These are phyloP conservation scores for Monosporozyma yasuniensis DNA, from an alignment of 805 yeast species.

Conservation along the genomic window DNA sequence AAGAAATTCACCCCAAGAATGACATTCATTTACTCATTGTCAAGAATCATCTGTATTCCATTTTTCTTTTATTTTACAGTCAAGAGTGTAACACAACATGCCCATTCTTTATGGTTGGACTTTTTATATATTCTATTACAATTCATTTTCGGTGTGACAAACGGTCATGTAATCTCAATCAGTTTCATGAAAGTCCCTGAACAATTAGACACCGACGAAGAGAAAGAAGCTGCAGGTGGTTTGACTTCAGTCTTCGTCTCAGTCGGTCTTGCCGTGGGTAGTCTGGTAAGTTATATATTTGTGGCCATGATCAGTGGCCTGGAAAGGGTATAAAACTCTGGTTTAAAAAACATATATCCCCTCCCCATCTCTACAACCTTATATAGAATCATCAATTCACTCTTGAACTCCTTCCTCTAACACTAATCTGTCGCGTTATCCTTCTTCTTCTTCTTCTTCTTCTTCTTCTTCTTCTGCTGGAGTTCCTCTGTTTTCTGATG, in stretches of 20 bases:
- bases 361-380: too few species aligned
- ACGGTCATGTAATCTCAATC: conserved; percentile 77
- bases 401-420: too few species aligned
- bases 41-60: conserved; percentile 57
- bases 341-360: too few species aligned
- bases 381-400: too few species aligned
- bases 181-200: conserved; percentile 69
- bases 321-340: background rate
- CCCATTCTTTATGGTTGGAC: conserved; percentile 41
- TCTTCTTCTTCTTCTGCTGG: too few species aligned
- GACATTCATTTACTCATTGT: conserved; percentile 46
- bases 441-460: too few species aligned
- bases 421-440: too few species aligned
- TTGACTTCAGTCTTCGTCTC: conserved; percentile 75
- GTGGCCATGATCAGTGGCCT: conserved; percentile 27
- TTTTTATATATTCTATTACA: conserved; percentile 59
- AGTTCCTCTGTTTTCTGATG: background rate
- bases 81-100: conserved; percentile 5
- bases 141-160: conserved; percentile 73
- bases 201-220: conserved; percentile 50
- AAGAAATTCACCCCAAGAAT: conserved; percentile 18
- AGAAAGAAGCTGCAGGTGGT: conserved; percentile 90
- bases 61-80: conserved; percentile 54
- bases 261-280: conserved; percentile 71
- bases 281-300: conserved; percentile 61